Conservation (phyloP, 192 early-diverging fungal species). For the Backusella tarrabulga region DNA sequence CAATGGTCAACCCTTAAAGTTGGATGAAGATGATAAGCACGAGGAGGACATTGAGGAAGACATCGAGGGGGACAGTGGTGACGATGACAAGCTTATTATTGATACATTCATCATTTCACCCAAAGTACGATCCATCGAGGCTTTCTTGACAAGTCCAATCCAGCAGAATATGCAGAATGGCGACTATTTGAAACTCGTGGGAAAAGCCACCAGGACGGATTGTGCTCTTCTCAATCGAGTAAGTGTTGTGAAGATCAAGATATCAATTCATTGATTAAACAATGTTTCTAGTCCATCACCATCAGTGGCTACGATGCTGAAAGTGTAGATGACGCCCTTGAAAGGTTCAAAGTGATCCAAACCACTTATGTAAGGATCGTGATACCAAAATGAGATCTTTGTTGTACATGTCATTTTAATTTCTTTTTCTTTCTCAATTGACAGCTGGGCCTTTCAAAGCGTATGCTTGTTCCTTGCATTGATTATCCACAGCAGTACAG, state of each 20-base stretch:
- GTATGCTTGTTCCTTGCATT: not conserved
- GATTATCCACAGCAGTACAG: not conserved
- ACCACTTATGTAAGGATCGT: conserved; percentile 4
- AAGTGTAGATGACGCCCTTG: not conserved
- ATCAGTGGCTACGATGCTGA: not conserved
- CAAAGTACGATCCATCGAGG: not conserved
- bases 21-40: not conserved
- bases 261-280: not conserved
- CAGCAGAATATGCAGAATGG: not conserved
- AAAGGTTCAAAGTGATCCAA: not conserved
- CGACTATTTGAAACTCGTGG: not conserved
- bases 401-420: not conserved
- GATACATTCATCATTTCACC: not conserved
- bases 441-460: not conserved
- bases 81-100: not conserved
- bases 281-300: not conserved
- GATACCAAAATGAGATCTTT: no score
- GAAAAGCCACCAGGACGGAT: not conserved
- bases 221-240: not conserved
- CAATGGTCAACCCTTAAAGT: not conserved
- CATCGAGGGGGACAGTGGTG: not conserved
- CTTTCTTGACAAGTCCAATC: not conserved
- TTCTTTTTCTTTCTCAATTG: not conserved
- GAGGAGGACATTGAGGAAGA: not conserved
- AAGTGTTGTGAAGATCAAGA: not conserved